Percentiles rank a stretch among this genome's conserved stretches.
Evolutionary conservation across 495 filamentous ascomycete species (phyloP).

Genomic region (Parathielavia appendiculata): DNA sequence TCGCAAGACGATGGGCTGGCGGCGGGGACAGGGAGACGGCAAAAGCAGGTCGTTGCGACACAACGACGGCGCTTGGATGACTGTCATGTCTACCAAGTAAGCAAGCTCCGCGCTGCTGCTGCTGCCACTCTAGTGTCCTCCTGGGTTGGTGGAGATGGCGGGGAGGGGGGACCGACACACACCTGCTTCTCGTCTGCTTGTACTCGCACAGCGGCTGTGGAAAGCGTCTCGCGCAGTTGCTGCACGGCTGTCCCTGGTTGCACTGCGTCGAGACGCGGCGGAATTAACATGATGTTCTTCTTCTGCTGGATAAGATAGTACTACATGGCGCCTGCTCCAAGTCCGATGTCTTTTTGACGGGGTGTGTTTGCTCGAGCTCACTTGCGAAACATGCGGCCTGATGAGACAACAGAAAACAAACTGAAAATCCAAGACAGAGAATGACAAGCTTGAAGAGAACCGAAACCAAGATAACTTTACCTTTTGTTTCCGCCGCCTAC

Average conservation of each 20-base stretch:
- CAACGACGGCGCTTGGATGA: slow-evolving; percentile 17
- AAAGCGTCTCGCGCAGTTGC: slow-evolving; percentile 37
- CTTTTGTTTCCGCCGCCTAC: slow-evolving; percentile 39
- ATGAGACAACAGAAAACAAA: no score
- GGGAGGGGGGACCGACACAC: slow-evolving; percentile 1
- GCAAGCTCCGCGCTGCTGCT: no score
- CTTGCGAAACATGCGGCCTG: no score
- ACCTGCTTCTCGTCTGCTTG: slow-evolving; percentile 28
- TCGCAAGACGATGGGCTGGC: slow-evolving; percentile 6
- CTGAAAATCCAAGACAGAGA: neutral
- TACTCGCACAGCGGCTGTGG: slow-evolving; percentile 39
- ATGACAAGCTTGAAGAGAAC: no score
- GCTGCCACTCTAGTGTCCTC: neutral
- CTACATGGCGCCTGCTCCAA: no score
- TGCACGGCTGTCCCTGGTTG: slow-evolving; percentile 39
- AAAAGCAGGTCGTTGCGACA: slow-evolving; percentile 25
- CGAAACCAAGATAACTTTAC: slow-evolving; percentile 16
- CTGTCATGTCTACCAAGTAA: slow-evolving; percentile 15
- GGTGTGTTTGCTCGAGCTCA: no score
- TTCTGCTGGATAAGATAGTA: neutral
- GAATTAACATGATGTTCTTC: slow-evolving; percentile 3
- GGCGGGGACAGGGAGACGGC: slow-evolving; percentile 21
- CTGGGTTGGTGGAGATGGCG: neutral
- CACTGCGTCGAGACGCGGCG: slow-evolving; percentile 24
- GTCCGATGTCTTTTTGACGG: neutral